Evolutionary conservation across 2,329 filamentous ascomycete species (phyloP).

Genomic region (Trichoderma endophyticum): DNA sequence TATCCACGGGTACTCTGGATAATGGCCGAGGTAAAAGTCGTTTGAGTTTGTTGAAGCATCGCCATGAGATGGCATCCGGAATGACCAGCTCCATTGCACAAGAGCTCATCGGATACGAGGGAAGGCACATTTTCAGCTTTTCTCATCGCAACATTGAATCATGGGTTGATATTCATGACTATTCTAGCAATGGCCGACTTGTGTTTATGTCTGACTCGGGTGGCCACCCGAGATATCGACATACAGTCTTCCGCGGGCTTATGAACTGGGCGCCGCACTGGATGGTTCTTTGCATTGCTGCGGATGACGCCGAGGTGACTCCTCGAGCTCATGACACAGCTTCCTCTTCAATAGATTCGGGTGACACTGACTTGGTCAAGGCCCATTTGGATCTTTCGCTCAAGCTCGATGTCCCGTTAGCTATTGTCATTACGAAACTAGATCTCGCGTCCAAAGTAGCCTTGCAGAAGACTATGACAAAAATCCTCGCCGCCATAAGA

Average conservation of each 20-base stretch:
- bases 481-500: constrained; percentile 75
- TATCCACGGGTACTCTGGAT: constrained; percentile 84
- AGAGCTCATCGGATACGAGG: constrained; percentile 82
- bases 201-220: constrained; percentile 91
- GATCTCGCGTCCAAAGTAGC: constrained; percentile 75
- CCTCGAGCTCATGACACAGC: constrained; percentile 20
- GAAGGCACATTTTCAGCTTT: constrained; percentile 69
- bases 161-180: constrained; percentile 90
- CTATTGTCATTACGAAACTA: constrained; percentile 85
- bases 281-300: constrained; percentile 82
- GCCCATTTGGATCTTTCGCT: constrained; percentile 84
- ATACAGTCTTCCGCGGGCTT: constrained; percentile 85
- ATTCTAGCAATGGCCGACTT: constrained; percentile 68
- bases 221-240: constrained; percentile 82
- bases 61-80: constrained; percentile 87
- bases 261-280: constrained; percentile 96
- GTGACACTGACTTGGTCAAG: constrained; percentile 68
- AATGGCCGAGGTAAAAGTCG: constrained; percentile 90
- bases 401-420: constrained; percentile 71
- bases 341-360: neutral
- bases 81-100: constrained; percentile 93
- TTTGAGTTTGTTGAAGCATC: constrained; percentile 83
- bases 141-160: constrained; percentile 81
- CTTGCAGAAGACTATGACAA: constrained; percentile 67
- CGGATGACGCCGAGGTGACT: constrained; percentile 61